Conservation (phyloP, 495 filamentous ascomycete species). For the Hypoxylon lienhwacheense region DNA sequence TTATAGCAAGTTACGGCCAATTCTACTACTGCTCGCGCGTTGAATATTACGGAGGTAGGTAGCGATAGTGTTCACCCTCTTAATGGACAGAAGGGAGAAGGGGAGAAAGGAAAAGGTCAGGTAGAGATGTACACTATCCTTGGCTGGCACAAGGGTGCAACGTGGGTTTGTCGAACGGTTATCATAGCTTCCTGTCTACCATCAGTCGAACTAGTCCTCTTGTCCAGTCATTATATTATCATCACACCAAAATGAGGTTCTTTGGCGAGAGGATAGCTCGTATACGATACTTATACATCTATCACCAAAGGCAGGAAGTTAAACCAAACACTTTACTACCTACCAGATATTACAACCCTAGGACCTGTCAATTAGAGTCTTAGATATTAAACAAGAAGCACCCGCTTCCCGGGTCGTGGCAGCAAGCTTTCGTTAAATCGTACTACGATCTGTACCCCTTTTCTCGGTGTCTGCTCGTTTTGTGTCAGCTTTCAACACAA, state of each 20-base stretch:
- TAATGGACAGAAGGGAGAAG: not conserved
- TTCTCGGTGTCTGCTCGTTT: no score
- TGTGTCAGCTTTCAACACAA: not conserved
- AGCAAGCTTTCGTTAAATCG: no score
- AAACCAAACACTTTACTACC: no score
- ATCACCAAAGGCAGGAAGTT: conserved; percentile 12
- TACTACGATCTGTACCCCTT: no score
- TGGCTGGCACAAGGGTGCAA: conserved; percentile 18
- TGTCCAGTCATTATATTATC: conserved; percentile 22
- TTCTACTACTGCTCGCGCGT: conserved; percentile 5
- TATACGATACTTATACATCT: no score
- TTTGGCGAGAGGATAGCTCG: no score
- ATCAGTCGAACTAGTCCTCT: conserved; percentile 1
- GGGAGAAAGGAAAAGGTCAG: not conserved
- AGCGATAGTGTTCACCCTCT: not conserved
- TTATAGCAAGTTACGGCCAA: no score
- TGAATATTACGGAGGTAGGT: conserved; percentile 10
- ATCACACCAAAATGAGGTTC: conserved; percentile 2
- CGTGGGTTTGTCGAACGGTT: conserved; percentile 10
- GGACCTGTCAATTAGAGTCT: no score
- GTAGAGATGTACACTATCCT: conserved; percentile 4
- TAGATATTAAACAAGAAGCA: conserved; percentile 7
- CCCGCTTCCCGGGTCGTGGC: conserved; percentile 8
- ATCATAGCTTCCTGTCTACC: not conserved
- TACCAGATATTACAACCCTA: conserved; percentile 13